phyloP scores from a whole-genome alignment of 768 basidiomycete species.

The Lentinula raphanica region DNA sequence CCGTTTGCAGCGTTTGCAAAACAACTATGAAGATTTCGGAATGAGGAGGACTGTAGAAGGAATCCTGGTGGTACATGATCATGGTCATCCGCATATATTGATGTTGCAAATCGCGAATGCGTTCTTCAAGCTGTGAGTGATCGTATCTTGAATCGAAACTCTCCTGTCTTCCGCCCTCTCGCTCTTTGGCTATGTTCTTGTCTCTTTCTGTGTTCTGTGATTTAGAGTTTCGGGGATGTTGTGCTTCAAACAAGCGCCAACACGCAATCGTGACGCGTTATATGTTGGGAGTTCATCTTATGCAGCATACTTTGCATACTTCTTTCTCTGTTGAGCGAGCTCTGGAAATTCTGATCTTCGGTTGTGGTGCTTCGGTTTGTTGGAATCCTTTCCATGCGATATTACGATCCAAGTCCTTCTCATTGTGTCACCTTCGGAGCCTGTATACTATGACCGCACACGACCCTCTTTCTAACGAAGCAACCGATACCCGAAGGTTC shows the following conservation, averaged over 20 bases:
- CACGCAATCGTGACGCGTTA: too few relatives aligned
- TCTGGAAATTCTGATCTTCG: not conserved
- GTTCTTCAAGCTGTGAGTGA: slow-evolving; percentile 94
- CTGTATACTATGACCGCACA: not conserved
- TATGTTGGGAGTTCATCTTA: too few relatives aligned
- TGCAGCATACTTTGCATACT: not conserved
- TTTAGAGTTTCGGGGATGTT: too few relatives aligned
- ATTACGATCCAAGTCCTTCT: not conserved
- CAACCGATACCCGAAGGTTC: not conserved
- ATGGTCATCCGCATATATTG: slow-evolving; percentile 95
- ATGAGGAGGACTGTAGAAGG: slow-evolving; percentile 95
- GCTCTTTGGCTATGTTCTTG: not conserved
- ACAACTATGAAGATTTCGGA: slow-evolving; percentile 95
- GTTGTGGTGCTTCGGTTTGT: not conserved
- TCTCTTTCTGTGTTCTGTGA: not conserved
- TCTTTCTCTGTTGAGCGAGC: not conserved
- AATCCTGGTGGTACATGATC: slow-evolving; percentile 87
- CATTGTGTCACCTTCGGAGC: not conserved
- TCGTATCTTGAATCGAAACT: not conserved
- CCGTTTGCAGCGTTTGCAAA: slow-evolving; percentile 87
- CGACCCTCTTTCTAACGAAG: not conserved
- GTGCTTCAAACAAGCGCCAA: too few relatives aligned
- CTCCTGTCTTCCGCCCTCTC: not conserved
- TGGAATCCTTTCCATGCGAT: not conserved
- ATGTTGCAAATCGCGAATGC: slow-evolving; percentile 99